Evolutionary conservation across 495 filamentous ascomycete genomes (phyloP).

Genomic region (Penicillium cataractarum): DNA sequence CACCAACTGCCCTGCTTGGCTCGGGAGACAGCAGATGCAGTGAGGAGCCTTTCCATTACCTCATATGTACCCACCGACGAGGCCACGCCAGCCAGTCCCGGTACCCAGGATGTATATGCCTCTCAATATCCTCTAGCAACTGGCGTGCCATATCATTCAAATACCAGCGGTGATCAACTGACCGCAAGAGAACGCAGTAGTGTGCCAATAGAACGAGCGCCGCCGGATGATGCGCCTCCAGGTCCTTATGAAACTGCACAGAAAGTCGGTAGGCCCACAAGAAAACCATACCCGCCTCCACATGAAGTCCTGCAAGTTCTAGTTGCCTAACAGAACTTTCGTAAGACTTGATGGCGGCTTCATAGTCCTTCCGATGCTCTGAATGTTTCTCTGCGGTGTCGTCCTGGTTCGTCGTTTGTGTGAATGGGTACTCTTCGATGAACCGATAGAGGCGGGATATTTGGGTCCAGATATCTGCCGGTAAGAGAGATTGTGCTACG

Average conservation of each 20-base stretch:
- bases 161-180: constrained; percentile 46
- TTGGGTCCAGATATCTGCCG: constrained; percentile 22
- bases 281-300: constrained; percentile 26
- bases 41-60: background rate
- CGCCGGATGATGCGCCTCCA: constrained; percentile 49
- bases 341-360: constrained; percentile 12
- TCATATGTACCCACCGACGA: constrained; percentile 22
- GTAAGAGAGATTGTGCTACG: constrained; percentile 25
- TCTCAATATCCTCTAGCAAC: constrained; percentile 30
- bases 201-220: constrained; percentile 48
- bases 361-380: constrained; percentile 24
- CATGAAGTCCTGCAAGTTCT: constrained; percentile 25
- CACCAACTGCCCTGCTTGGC: background rate
- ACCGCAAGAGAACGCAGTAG: constrained; percentile 44
- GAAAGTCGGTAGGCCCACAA: constrained; percentile 50
- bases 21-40: background rate
- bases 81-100: constrained; percentile 32
- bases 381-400: background rate
- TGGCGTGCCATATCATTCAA: constrained; percentile 36
- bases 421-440: constrained; percentile 26
- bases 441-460: constrained; percentile 20
- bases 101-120: constrained; percentile 19
- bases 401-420: background rate
- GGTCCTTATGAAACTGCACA: constrained; percentile 45
- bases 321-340: constrained; percentile 20